Evolutionary conservation across 2,329 filamentous ascomycete genomes (phyloP), one percentile per base, ranked within the genome.

Genomic region (Fusarium sacchari): DNA sequence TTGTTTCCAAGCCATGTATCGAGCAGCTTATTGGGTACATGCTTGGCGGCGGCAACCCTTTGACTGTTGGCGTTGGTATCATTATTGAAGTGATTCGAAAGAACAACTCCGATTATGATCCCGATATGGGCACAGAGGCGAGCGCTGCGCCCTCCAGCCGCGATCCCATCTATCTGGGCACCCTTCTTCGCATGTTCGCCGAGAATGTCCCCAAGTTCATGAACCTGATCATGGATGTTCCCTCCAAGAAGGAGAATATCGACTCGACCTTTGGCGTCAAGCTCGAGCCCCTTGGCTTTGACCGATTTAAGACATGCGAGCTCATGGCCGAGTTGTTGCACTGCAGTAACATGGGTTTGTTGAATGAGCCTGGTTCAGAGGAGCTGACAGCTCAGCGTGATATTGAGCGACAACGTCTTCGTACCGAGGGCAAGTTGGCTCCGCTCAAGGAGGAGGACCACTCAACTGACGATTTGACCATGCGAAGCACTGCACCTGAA

Each of bases 91-190:
- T 99, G 50, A 99, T 99, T 80, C 90, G 96, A 69, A 99, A 99
- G 85, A 99, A 99, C 83, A 99, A 99, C 81, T 98, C 96, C 1
- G 96, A 99, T 82, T 99, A 99, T 81, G 96, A 99, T 77, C 92
- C 96, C 2, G 96, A 98, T 76, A 93, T 95, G 76, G 91, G 95
- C 69, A 91, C 93, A 55, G 94, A 95, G 67, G 90, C 93, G 34
- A 93, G 93, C 73, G 90, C 93, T 6, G 87, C 92, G 61, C 96
- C 96, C 1, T 96, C 95, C 3, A 93, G 91, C 74, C 91, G 93
- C 58, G 96, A 99, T 79, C 96, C 96, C 8, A 99, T 99, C 77
- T 99, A 98, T 79, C 89, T 99, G 1, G 96, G 96, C 28, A 96
- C 93, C 3, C 87, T 99, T 12, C 88, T 99, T 40, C 91, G 96